These are phyloP conservation scores for Penicillium sp. DNA, from an alignment of 2,329 filamentous ascomycete genomes.

Conservation along the genomic window DNA sequence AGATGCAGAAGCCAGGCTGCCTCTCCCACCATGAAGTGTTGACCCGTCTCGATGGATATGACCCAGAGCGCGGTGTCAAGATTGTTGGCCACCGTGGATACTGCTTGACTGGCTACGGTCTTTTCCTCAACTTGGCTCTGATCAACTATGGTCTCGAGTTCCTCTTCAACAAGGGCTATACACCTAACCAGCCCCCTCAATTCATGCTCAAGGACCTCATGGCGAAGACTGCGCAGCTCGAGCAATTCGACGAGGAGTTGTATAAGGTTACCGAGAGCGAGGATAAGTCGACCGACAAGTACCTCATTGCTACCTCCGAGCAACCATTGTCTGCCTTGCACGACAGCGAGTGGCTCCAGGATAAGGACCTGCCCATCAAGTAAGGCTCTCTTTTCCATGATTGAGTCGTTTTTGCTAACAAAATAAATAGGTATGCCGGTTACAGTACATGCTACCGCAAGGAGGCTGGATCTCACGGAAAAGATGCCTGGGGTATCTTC, in stretches of 20 bases:
- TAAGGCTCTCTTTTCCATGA: constrained; percentile 37
- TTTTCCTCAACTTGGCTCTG: constrained; percentile 87
- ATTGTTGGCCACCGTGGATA: constrained; percentile 93
- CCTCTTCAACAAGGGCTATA: constrained; percentile 76
- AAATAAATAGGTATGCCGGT: constrained; percentile 63
- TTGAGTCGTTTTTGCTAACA: constrained; percentile 9
- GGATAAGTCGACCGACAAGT: constrained; percentile 84
- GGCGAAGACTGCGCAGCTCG: constrained; percentile 96
- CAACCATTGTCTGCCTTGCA: constrained; percentile 93
- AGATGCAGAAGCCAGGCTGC: constrained; percentile 69
- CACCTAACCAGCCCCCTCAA: constrained; percentile 78
- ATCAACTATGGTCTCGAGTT: constrained; percentile 95
- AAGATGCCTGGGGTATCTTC: constrained; percentile 97
- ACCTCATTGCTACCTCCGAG: constrained; percentile 79
- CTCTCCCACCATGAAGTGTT: constrained; percentile 96
- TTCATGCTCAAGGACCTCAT: constrained; percentile 96
- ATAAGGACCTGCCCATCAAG: constrained; percentile 84
- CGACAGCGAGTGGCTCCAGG: constrained; percentile 86
- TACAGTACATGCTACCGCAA: constrained; percentile 95
- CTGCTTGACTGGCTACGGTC: constrained; percentile 83
- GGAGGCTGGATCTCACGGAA: constrained; percentile 86
- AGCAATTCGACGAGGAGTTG: constrained; percentile 95
- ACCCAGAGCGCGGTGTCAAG: constrained; percentile 89
- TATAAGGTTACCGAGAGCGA: constrained; percentile 90
- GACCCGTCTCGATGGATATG: constrained; percentile 81